These are phyloP conservation scores for Hypoxylon sp. DNA, from an alignment of 2,329 filamentous ascomycete genomes.

Conservation along the genomic window DNA sequence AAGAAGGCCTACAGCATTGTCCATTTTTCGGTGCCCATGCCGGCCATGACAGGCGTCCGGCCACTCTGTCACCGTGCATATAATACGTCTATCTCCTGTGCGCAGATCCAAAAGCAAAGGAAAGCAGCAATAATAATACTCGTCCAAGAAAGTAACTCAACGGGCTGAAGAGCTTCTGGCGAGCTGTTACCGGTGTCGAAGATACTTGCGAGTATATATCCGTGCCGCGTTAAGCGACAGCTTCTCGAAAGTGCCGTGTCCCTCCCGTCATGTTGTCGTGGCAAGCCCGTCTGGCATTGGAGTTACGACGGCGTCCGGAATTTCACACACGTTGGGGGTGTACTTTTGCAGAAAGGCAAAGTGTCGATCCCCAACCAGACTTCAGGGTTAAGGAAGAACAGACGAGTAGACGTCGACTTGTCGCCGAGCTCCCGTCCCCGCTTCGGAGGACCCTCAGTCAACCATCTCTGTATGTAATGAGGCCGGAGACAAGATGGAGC, in stretches of 20 bases:
- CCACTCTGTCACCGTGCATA: too few species aligned
- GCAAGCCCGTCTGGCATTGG: constrained; percentile 10
- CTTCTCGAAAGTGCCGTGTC: constrained; percentile 1
- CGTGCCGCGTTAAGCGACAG: constrained; percentile 30
- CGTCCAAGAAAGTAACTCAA: too few species aligned
- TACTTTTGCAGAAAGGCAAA: background rate
- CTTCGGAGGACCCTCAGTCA: constrained; percentile 26
- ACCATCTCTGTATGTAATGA: constrained; percentile 15
- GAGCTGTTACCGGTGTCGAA: too few species aligned
- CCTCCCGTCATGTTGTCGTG: constrained; percentile 22
- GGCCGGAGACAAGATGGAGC: constrained; percentile 22
- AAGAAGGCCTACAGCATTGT: too few species aligned
- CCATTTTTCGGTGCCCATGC: too few species aligned
- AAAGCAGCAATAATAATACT: too few species aligned
- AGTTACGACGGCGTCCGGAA: constrained; percentile 11
- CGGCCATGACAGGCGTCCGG: too few species aligned
- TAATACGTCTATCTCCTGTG: too few species aligned
- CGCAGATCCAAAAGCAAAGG: too few species aligned
- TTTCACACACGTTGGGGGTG: constrained; percentile 20
- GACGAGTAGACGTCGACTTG: constrained; percentile 10
- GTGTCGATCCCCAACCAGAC: background rate
- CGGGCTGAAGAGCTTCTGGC: too few species aligned
- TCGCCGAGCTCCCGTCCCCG: constrained; percentile 30
- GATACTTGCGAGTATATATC: too few species aligned
- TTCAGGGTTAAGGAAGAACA: background rate